phyloP scores from a whole-genome alignment of 306 rosid species.

The Canavalia gladiata region DNA sequence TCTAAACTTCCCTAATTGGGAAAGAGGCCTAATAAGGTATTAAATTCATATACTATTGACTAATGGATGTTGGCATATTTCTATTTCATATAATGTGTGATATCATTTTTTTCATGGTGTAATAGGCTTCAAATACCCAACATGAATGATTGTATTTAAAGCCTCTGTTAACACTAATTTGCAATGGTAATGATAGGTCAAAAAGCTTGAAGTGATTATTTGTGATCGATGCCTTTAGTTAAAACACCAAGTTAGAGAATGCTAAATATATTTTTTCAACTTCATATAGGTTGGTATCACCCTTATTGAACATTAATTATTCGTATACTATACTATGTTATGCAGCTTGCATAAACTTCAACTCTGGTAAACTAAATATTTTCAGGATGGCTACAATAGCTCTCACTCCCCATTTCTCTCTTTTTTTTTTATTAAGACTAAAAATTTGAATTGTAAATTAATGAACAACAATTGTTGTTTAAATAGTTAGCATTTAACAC shows the following conservation, averaged over 20 bases:
- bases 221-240: conserved; percentile 45
- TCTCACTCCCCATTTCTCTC: background rate
- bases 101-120: conserved; percentile 38
- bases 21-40: conserved; percentile 61
- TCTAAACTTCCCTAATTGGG: conserved; percentile 61
- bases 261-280: conserved; percentile 44
- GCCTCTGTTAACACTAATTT: conserved; percentile 54
- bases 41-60: conserved; percentile 38
- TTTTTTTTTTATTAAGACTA: too few species aligned
- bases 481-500: too few species aligned
- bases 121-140: conserved; percentile 52
- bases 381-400: conserved; percentile 6
- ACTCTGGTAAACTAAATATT: background rate
- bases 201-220: conserved; percentile 48
- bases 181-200: background rate
- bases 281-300: conserved; percentile 37
- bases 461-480: background rate
- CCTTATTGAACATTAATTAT: background rate
- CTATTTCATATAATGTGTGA: background rate
- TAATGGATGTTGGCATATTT: conserved; percentile 43
- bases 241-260: conserved; percentile 39
- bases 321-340: background rate
- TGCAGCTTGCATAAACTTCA: conserved; percentile 16
- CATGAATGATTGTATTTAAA: conserved; percentile 54
- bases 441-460: background rate